Evolutionary conservation across 306 rosid species (phyloP), one percentile per base, ranked within the genome.

Genomic region (Cucurbita maxima): DNA sequence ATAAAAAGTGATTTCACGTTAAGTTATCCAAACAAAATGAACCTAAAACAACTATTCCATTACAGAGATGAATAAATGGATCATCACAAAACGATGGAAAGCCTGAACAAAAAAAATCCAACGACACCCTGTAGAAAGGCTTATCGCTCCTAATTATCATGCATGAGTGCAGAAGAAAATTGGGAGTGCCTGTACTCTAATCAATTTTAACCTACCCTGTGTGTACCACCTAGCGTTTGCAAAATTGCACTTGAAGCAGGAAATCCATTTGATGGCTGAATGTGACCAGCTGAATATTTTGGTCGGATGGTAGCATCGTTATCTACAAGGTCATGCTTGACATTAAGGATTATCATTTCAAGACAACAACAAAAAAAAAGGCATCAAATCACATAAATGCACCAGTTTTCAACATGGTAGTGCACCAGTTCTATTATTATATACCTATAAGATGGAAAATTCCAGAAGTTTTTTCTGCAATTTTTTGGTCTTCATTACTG

Each of bases 391-490:
- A 40, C 8, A 64, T 43, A 45, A 64, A 19, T 64, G 56, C 37
- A 67, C 56, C 38, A 67, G 55, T 25, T 19, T 9, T 45, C 37
- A 43, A 68, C 43, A 45, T 11, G 25, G 22, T 22, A 13, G 12
- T 58, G 63, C 30, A 58, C 45, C 44, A 58, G 38, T 58, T 77
- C n/a, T 36, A 81, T 73, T 57, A 66, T 25, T 54, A 60, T 86
- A 45, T 85, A 90, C 96, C 91, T 75, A 84, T 61, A 81, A 94
- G 97, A 77, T 81, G 89, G 84, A 94, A 94, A 77, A 82, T 80
- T 15, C 88, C 97, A 55, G 86, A 79, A 68, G 90, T 77, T 30
- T 85, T 85, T 36, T 73, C 79, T 74, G 89, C 82, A 73, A 81
- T 79, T 20, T 84, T 85, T 10, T 80, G 63, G 22, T 81, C 84